Conservation (phyloP, 345 rosid genomes). For the Anacardium occidentale region DNA sequence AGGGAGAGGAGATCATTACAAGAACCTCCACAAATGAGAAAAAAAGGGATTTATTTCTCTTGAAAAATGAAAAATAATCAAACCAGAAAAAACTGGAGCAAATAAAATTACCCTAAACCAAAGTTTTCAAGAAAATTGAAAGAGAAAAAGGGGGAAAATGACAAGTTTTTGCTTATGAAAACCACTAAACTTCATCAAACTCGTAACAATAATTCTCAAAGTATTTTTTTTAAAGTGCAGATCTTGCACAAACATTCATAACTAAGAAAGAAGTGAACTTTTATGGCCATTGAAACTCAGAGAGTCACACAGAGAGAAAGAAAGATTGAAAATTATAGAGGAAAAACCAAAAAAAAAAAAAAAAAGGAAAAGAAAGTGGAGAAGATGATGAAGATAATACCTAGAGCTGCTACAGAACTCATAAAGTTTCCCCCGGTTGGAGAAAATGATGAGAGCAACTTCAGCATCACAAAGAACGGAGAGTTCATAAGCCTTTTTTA, state of each 20-base stretch:
- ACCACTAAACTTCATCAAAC: conserved; percentile 15
- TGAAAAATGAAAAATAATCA: not conserved
- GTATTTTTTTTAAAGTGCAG: conserved; percentile 16
- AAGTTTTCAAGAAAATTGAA: not conserved
- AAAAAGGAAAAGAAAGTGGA: not conserved
- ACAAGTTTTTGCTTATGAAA: conserved; percentile 1
- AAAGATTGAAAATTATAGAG: not conserved
- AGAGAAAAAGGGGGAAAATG: not conserved
- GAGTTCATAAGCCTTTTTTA: conserved; percentile 65
- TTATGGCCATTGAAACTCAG: too few relatives aligned
- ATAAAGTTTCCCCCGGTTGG: conserved; percentile 54
- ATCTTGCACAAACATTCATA: conserved; percentile 13
- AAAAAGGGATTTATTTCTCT: not conserved
- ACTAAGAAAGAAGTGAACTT: not conserved
- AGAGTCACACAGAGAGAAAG: too few relatives aligned
- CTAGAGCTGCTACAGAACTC: conserved; percentile 59
- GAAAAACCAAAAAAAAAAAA: not conserved
- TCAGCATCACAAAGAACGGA: conserved; percentile 67
- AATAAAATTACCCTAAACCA: conserved; percentile 7
- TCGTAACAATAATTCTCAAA: not conserved
- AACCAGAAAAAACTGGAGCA: not conserved
- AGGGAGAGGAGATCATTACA: conserved; percentile 10
- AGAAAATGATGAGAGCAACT: conserved; percentile 61
- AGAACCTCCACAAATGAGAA: not conserved
- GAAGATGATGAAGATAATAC: conserved; percentile 20